A percentile compares a stretch with the other conserved stretches of the same genome.
Evolutionary conservation across 2,329 filamentous ascomycete species (phyloP).

Genomic region (Aureobasidium sp.): DNA sequence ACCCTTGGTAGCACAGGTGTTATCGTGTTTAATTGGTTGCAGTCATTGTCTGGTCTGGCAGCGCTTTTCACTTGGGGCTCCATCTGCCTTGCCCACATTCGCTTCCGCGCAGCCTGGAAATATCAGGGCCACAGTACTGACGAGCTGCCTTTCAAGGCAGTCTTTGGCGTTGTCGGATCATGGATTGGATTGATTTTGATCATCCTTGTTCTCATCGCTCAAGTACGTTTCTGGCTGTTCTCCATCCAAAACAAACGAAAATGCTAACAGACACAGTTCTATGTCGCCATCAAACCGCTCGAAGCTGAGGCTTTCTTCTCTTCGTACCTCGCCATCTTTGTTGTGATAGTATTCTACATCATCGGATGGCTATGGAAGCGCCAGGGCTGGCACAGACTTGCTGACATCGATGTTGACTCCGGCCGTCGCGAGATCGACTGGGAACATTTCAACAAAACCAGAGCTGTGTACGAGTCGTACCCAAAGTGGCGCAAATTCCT

Average conservation of each 20-base stretch:
- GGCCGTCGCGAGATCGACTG: conserved; percentile 60
- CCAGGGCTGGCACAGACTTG: conserved; percentile 49
- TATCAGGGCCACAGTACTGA: conserved; percentile 55
- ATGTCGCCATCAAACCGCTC: conserved; percentile 41
- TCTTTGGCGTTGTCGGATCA: conserved; percentile 71
- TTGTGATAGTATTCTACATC: conserved; percentile 50
- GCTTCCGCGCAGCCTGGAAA: conserved; percentile 57
- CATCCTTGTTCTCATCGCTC: conserved; percentile 65
- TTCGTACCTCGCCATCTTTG: conserved; percentile 47
- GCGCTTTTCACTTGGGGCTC: conserved; percentile 72
- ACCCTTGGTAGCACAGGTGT: conserved; percentile 36
- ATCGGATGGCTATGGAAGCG: conserved; percentile 58
- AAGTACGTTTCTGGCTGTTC: conserved; percentile 32
- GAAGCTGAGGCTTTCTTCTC: conserved; percentile 48
- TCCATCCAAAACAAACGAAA: too few relatives aligned
- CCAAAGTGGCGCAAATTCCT: conserved; percentile 43
- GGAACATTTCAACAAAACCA: conserved; percentile 54
- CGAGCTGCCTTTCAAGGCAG: conserved; percentile 74
- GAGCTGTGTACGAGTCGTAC: conserved; percentile 44
- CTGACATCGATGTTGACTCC: conserved; percentile 60
- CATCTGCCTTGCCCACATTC: conserved; percentile 58
- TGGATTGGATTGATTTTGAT: conserved; percentile 76
- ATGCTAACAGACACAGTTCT: conserved; percentile 33
- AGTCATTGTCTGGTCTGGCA: conserved; percentile 64
- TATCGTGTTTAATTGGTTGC: conserved; percentile 53